A percentile compares a stretch with the other conserved stretches of the same genome.
Evolutionary conservation across 2,329 filamentous ascomycete species (phyloP).

Genomic region (Apiospora koreana): DNA sequence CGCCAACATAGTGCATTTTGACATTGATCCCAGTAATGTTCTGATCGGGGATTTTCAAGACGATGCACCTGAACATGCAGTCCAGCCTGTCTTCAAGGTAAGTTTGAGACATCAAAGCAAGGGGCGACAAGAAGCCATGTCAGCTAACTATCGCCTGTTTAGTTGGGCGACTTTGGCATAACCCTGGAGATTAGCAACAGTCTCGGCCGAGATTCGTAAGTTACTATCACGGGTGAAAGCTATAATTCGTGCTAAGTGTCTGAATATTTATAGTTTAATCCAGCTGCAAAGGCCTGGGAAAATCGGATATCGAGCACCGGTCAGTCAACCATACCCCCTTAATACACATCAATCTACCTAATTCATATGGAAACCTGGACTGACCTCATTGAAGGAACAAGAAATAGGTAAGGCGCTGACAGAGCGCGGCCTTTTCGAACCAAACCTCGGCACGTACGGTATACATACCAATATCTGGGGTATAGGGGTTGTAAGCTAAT

Average conservation of each 20-base stretch:
- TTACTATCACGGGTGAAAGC: not conserved
- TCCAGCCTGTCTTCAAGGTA: not conserved
- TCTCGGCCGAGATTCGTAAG: not conserved
- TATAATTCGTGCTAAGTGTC: not conserved
- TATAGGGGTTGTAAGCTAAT: not conserved
- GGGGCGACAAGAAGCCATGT: not conserved
- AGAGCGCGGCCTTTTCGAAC: not conserved
- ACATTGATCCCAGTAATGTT: constrained; percentile 1
- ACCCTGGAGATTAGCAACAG: not conserved
- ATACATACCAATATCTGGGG: constrained; percentile 4
- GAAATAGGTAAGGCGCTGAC: too few relatives aligned
- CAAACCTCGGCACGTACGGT: not conserved
- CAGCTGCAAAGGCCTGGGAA: not conserved
- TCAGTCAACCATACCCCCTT: not conserved
- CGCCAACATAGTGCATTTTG: constrained; percentile 1
- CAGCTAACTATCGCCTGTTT: not conserved
- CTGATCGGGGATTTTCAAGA: not conserved
- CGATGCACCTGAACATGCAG: not conserved
- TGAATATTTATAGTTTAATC: not conserved
- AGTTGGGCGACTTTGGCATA: constrained; percentile 4
- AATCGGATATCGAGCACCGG: not conserved
- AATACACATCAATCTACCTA: not conserved
- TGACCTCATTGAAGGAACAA: not conserved
- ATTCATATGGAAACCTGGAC: not conserved
- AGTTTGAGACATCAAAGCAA: not conserved